phyloP scores from a whole-genome alignment of 331 rosid species.

The Prunus yedoensis region DNA sequence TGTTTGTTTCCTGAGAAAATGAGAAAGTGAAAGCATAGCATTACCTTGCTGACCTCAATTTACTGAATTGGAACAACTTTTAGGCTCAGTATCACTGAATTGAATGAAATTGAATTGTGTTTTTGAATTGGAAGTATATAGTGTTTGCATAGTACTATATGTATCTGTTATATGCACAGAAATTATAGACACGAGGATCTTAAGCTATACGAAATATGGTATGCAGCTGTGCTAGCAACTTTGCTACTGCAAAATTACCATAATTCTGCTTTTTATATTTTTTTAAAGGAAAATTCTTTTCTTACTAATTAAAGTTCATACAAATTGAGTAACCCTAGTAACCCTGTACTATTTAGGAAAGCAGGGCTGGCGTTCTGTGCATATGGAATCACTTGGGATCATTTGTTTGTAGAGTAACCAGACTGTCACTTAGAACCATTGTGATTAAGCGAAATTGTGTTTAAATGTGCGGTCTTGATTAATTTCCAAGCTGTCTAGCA shows the following conservation, averaged over 20 bases:
- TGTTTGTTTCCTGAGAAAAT: constrained; percentile 12
- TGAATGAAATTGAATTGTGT: background rate
- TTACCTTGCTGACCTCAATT: no score
- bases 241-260: background rate
- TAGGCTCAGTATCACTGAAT: background rate
- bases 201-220: background rate
- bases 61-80: background rate
- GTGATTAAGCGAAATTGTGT: background rate
- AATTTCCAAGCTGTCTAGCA: background rate
- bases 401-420: background rate
- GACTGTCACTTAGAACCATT: background rate
- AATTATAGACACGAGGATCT: background rate
- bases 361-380: background rate
- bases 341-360: background rate
- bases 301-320: background rate
- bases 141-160: background rate
- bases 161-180: background rate
- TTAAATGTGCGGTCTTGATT: background rate
- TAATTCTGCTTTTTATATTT: background rate
- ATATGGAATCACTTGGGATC: background rate
- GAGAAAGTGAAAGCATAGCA: background rate
- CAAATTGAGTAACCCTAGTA: background rate
- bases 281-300: background rate
- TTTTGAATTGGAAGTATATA: background rate
- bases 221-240: background rate